Conservation (phyloP, 1,284 basidiomycete species). For the Leccinum insolens region DNA sequence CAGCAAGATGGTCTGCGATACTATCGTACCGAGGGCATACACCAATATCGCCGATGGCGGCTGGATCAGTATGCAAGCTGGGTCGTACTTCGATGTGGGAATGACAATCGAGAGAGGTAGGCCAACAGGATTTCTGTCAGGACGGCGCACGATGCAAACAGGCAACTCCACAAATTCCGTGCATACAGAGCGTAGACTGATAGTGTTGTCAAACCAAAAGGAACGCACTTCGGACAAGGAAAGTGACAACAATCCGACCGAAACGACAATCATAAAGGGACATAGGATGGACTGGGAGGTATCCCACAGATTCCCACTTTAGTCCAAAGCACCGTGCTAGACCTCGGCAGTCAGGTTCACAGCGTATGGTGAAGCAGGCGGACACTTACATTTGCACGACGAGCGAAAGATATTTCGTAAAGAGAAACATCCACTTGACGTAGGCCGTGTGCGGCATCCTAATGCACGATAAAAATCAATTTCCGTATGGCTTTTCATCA, state of each 20-base stretch:
- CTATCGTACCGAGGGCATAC: slow-evolving; percentile 13
- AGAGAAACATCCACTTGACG: slow-evolving; percentile 30
- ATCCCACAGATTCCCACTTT: slow-evolving; percentile 7
- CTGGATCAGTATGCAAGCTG: slow-evolving; percentile 13
- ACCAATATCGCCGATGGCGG: slow-evolving; percentile 14
- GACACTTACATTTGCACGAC: slow-evolving; percentile 19
- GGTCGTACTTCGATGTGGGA: slow-evolving; percentile 15
- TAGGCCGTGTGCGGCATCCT: slow-evolving; percentile 18
- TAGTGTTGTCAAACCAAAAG: neutral
- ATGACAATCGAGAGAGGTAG: slow-evolving; percentile 5
- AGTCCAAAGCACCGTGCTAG: slow-evolving; percentile 14
- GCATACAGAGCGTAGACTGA: slow-evolving; percentile 26
- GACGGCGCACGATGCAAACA: slow-evolving; percentile 10
- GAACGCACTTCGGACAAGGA: slow-evolving; percentile 24
- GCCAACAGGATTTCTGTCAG: slow-evolving; percentile 12
- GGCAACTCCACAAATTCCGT: slow-evolving; percentile 1
- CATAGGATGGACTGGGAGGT: slow-evolving; percentile 2
- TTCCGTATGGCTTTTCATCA: neutral
- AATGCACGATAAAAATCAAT: neutral
- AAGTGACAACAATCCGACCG: slow-evolving; percentile 15
- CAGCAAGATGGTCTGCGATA: slow-evolving; percentile 23
- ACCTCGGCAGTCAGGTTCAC: slow-evolving; percentile 1
- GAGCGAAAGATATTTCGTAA: slow-evolving; percentile 20
- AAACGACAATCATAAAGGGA: slow-evolving; percentile 13
- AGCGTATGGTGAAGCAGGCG: neutral